phyloP scores from a whole-genome alignment of 345 rosid species.

The Brassica juncea region DNA sequence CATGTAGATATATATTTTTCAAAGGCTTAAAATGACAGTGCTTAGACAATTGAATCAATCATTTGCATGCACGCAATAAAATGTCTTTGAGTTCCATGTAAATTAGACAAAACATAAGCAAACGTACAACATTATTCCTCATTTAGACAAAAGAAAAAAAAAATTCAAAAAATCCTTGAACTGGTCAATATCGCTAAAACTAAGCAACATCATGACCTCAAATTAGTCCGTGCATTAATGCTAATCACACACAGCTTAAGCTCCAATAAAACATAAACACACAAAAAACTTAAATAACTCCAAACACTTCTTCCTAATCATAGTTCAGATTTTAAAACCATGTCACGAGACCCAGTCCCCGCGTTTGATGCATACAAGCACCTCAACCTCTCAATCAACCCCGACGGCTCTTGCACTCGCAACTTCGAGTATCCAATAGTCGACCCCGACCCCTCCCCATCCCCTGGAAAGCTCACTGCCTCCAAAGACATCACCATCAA shows the following conservation, averaged over 20 bases:
- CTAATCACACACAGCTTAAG: conserved; percentile 30
- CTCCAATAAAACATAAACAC: conserved; percentile 6
- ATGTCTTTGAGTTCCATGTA: background rate
- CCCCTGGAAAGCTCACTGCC: conserved; percentile 34
- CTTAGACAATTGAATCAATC: background rate
- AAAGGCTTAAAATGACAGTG: background rate
- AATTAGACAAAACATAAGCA: background rate
- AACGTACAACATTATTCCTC: background rate
- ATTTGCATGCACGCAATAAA: background rate
- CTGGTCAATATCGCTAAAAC: conserved; percentile 17
- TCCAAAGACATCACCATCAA: conserved; percentile 46
- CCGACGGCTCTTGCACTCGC: conserved; percentile 46
- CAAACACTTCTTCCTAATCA: background rate
- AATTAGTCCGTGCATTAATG: conserved; percentile 24
- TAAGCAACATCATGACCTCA: conserved; percentile 17
- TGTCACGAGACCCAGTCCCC: conserved; percentile 21
- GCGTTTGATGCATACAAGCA: conserved; percentile 43
- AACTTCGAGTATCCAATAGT: conserved; percentile 28
- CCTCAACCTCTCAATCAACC: conserved; percentile 39
- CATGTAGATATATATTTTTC: no score
- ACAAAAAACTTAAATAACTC: background rate
- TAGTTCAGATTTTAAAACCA: background rate
- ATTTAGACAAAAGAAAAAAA: conserved; percentile 2
- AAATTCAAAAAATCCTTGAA: background rate
- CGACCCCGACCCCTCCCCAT: conserved; percentile 22